Percentiles rank a stretch among this genome's conserved stretches.
phyloP scores from a whole-genome alignment of 345 rosid genomes.

The Noccaea bulbosa region DNA sequence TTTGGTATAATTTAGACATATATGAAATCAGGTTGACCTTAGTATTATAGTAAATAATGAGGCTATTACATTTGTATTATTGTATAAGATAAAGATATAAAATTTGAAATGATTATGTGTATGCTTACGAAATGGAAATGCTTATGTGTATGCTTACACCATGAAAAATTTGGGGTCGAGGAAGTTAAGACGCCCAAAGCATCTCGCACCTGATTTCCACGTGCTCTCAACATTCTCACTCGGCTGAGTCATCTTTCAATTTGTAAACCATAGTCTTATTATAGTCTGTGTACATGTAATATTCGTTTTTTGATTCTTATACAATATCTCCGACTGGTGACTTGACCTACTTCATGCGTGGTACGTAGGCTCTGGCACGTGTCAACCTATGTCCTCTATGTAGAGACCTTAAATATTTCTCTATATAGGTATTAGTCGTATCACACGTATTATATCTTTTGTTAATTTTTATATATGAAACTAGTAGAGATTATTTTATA shows the following conservation, averaged over 20 bases:
- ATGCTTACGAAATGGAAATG: conserved; percentile 32
- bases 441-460: neutral
- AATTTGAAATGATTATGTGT: conserved; percentile 36
- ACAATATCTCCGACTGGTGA: conserved; percentile 14
- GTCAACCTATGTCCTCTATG: conserved; percentile 18
- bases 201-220: conserved; percentile 35
- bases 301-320: neutral
- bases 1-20: too few relatives aligned
- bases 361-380: conserved; percentile 19
- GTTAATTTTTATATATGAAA: too few relatives aligned
- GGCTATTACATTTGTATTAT: too few relatives aligned
- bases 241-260: conserved; percentile 31
- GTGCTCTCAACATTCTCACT: conserved; percentile 16
- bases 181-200: neutral
- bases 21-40: conserved; percentile 24
- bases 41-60: conserved; percentile 13
- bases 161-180: conserved; percentile 11
- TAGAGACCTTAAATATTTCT: conserved; percentile 13
- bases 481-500: too few relatives aligned
- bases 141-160: conserved; percentile 36
- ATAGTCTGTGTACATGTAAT: neutral
- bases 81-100: too few relatives aligned
- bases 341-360: conserved; percentile 30
- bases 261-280: neutral
- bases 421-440: conserved; percentile 16